A percentile compares a stretch with the other conserved stretches of the same genome.
Evolutionary conservation across 164 flowering plant species (phyloP).

Genomic region (Vitis labrusca): DNA sequence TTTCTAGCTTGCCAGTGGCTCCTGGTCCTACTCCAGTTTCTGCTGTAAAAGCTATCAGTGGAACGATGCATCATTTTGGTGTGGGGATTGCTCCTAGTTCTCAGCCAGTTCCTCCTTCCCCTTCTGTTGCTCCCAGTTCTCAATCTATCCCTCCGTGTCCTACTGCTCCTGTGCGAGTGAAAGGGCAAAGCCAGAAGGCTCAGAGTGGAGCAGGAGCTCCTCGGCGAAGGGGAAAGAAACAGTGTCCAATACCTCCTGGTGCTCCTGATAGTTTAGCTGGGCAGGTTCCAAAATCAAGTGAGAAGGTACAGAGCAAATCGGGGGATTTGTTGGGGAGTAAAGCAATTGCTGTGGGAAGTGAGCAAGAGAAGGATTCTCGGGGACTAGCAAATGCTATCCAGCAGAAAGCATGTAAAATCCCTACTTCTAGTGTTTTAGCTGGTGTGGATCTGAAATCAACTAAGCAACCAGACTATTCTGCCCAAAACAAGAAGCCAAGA

Average conservation of each 20-base stretch:
- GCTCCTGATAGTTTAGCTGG: slow-evolving; percentile 21
- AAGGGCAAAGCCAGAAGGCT: slow-evolving; percentile 38
- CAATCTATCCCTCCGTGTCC: slow-evolving; percentile 13
- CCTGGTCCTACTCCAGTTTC: slow-evolving; percentile 12
- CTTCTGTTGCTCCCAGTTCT: slow-evolving; percentile 10
- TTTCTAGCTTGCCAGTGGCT: slow-evolving; percentile 9
- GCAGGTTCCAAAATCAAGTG: slow-evolving; percentile 29
- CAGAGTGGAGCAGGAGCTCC: slow-evolving; percentile 34
- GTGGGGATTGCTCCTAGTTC: slow-evolving; percentile 12
- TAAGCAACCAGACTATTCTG: slow-evolving; percentile 8
- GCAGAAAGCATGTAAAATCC: slow-evolving; percentile 6
- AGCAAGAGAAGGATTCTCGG: slow-evolving; percentile 18
- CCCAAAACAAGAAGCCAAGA: no score
- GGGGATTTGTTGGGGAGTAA: slow-evolving; percentile 19
- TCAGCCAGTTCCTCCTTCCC: slow-evolving; percentile 9
- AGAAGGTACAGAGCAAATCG: slow-evolving; percentile 15
- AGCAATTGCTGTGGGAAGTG: slow-evolving; percentile 6
- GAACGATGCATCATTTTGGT: slow-evolving; percentile 6
- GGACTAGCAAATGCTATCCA: slow-evolving; percentile 4
- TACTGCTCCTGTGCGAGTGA: slow-evolving; percentile 20
- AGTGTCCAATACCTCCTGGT: slow-evolving; percentile 18
- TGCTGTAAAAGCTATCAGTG: slow-evolving; percentile 14
- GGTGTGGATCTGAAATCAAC: background rate
- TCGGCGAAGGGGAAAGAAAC: slow-evolving; percentile 54
- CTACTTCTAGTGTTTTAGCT: background rate